phyloP scores from a whole-genome alignment of 306 rosid genomes.

The Ceratonia siliqua region DNA sequence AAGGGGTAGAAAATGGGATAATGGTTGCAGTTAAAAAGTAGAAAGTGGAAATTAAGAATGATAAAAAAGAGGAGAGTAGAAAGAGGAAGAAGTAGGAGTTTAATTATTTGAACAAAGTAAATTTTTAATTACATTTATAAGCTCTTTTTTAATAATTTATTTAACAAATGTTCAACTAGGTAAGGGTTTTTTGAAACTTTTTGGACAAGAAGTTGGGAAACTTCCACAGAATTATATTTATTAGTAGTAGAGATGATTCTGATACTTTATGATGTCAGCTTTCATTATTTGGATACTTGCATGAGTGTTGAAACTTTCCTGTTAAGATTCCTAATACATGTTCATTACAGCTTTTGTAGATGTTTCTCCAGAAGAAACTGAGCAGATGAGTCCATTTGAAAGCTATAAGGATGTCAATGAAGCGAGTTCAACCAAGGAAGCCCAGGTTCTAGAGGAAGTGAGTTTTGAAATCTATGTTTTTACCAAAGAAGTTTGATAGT shows the following conservation, averaged over 20 bases:
- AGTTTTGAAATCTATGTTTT: constrained; percentile 34
- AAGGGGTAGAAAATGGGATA: background rate
- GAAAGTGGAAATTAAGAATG: background rate
- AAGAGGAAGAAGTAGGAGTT: constrained; percentile 13
- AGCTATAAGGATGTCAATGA: constrained; percentile 58
- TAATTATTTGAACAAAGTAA: background rate
- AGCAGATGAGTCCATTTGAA: constrained; percentile 67
- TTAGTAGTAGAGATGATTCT: constrained; percentile 12
- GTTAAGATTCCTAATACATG: constrained; percentile 21
- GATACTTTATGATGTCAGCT: background rate
- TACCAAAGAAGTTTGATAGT: background rate
- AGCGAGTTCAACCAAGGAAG: constrained; percentile 47
- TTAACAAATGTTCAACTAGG: background rate
- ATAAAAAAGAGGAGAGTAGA: background rate
- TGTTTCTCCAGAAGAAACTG: constrained; percentile 83
- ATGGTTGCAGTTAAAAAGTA: background rate
- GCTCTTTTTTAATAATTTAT: background rate
- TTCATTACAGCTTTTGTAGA: constrained; percentile 81
- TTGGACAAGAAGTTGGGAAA: background rate
- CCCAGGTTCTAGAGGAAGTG: constrained; percentile 50
- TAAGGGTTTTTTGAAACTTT: background rate
- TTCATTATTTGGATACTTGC: background rate
- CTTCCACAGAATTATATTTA: background rate
- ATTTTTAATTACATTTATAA: background rate
- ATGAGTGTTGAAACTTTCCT: constrained; percentile 16